phyloP scores from a whole-genome alignment of 2,329 filamentous ascomycete genomes.

The Fusarium graminum region DNA sequence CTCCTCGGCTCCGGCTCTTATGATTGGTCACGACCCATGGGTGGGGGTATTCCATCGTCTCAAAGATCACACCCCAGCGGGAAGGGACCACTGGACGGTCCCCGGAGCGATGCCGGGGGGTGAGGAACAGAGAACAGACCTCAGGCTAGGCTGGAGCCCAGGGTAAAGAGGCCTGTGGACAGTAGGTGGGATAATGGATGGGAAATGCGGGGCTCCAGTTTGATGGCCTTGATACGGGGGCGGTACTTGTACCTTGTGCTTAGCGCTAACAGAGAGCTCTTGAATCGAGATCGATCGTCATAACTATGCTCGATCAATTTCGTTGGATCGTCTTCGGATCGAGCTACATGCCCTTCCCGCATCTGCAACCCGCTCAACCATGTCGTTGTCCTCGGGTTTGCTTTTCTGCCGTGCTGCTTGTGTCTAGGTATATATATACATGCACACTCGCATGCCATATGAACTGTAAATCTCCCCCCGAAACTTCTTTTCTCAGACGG shows the following conservation, averaged over 20 bases:
- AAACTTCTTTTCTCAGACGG: background rate
- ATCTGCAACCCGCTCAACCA: conserved; percentile 16
- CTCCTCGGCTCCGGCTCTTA: conserved; percentile 15
- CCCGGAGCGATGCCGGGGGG: conserved; percentile 30
- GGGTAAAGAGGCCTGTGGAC: background rate
- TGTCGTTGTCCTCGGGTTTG: conserved; percentile 27
- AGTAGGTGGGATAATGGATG: background rate
- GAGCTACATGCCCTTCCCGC: conserved; percentile 35
- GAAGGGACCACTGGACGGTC: conserved; percentile 12
- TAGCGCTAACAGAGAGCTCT: conserved; percentile 43
- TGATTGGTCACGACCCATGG: conserved; percentile 21
- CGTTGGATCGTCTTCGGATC: conserved; percentile 45
- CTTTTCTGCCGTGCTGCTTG: conserved; percentile 30
- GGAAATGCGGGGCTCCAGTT: conserved; percentile 22
- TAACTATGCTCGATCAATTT: conserved; percentile 46
- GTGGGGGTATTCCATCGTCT: conserved; percentile 10
- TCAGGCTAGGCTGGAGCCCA: background rate
- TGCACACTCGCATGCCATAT: too few relatives aligned
- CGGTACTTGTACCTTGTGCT: conserved; percentile 40
- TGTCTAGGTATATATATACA: too few relatives aligned
- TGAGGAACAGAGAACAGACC: background rate
- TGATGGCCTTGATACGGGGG: conserved; percentile 37
- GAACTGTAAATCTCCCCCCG: too few relatives aligned
- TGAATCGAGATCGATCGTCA: conserved; percentile 53
- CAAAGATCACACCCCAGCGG: too few relatives aligned